phyloP scores from a whole-genome alignment of 352 stramenopile genomes.

The Phytopythium ostracodes region DNA sequence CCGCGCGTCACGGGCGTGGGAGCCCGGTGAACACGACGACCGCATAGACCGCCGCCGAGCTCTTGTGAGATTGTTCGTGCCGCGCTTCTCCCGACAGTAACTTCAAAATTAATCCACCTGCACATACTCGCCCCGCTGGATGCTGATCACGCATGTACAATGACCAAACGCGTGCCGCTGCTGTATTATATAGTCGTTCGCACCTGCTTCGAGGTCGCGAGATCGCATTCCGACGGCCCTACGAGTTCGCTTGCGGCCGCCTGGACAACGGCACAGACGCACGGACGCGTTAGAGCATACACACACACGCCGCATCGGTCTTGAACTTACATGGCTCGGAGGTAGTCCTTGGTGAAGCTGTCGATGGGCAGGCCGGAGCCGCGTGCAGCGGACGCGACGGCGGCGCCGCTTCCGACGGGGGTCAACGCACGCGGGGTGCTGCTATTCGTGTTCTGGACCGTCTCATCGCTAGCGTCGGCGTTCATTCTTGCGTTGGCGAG shows the following conservation, averaged over 20 bases:
- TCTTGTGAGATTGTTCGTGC: not conserved
- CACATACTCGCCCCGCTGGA: not conserved
- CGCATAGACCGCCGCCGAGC: constrained; percentile 1
- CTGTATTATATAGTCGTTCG: not conserved
- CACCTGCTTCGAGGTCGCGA: not conserved
- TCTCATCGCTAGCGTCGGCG: constrained; percentile 5
- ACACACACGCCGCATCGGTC: not conserved
- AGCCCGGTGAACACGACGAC: not conserved
- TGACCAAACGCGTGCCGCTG: not conserved
- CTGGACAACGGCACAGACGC: not conserved
- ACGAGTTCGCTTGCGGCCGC: not conserved
- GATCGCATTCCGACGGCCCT: not conserved
- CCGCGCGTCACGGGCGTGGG: not conserved
- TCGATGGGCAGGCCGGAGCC: constrained; percentile 35
- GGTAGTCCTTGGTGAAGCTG: constrained; percentile 48
- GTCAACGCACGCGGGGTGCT: constrained; percentile 10
- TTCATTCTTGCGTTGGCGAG: constrained; percentile 12
- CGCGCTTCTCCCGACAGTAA: not conserved
- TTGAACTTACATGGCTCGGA: constrained; percentile 37
- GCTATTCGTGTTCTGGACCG: constrained; percentile 12
- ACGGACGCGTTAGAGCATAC: not conserved
- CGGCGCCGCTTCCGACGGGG: constrained; percentile 33
- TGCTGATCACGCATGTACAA: not conserved
- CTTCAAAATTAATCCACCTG: not conserved
- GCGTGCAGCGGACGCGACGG: constrained; percentile 32